phyloP scores from a whole-genome alignment of 2,329 filamentous ascomycete genomes.

The Monilinia fructigena region DNA sequence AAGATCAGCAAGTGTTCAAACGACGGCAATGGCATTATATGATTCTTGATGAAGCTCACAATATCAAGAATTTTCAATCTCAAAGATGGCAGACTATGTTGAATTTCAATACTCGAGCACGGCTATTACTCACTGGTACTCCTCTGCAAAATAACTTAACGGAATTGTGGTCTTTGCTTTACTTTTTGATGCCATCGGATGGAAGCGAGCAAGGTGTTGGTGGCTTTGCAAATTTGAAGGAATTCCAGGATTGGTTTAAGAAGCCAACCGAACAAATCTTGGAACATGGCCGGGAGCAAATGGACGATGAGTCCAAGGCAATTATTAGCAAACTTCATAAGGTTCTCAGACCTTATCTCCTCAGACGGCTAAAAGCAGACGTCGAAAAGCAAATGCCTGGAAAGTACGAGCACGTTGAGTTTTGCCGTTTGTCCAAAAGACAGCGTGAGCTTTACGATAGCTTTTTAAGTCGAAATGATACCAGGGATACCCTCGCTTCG shows the following conservation, averaged over 20 bases:
- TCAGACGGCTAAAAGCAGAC: slow-evolving; percentile 89
- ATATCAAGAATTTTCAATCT: slow-evolving; percentile 99
- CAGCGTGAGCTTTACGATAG: slow-evolving; percentile 96
- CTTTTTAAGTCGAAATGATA: slow-evolving; percentile 87
- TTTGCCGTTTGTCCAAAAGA: slow-evolving; percentile 90
- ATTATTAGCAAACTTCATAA: slow-evolving; percentile 94
- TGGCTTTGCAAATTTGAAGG: slow-evolving; percentile 89
- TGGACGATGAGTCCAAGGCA: slow-evolving; percentile 89
- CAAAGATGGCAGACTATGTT: slow-evolving; percentile 95
- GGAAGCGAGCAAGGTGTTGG: slow-evolving; percentile 71
- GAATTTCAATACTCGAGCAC: slow-evolving; percentile 85
- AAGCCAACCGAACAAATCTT: slow-evolving; percentile 94
- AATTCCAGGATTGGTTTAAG: slow-evolving; percentile 95
- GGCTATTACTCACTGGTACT: slow-evolving; percentile 87
- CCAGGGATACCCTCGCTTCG: slow-evolving; percentile 80
- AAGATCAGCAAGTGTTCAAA: slow-evolving; percentile 92
- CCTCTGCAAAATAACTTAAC: slow-evolving; percentile 96
- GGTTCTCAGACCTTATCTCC: slow-evolving; percentile 85
- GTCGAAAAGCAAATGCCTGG: slow-evolving; percentile 99
- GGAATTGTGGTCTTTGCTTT: slow-evolving; percentile 93
- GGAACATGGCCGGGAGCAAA: slow-evolving; percentile 87
- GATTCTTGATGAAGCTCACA: slow-evolving; percentile 96
- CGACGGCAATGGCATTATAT: slow-evolving; percentile 95
- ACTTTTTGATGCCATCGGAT: slow-evolving; percentile 91
- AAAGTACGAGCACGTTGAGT: slow-evolving; percentile 96